These are phyloP conservation scores for Theobroma cacao DNA, from an alignment of 345 rosid genomes.

Conservation along the genomic window DNA sequence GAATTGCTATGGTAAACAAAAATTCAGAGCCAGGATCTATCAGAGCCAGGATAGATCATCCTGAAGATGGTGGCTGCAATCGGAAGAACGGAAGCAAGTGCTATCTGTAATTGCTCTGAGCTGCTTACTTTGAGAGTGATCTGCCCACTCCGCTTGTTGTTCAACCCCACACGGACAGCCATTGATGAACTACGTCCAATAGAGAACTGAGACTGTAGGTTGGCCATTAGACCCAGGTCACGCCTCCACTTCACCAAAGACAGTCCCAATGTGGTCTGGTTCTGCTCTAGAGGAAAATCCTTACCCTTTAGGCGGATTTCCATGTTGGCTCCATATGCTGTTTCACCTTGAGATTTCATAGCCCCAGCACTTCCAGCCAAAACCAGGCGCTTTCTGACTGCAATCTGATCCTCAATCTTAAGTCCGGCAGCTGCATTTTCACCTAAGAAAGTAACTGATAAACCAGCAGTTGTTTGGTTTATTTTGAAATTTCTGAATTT, in stretches of 20 bases:
- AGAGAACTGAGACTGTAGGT: conserved; percentile 40
- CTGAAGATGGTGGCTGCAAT: conserved; percentile 26
- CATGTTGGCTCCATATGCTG: conserved; percentile 38
- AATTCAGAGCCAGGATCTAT: background rate
- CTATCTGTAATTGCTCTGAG: conserved; percentile 35
- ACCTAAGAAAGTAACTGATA: conserved; percentile 30
- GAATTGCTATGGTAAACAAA: background rate
- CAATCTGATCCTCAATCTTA: conserved; percentile 40
- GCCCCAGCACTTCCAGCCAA: conserved; percentile 38
- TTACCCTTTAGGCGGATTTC: conserved; percentile 32
- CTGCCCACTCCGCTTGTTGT: conserved; percentile 40
- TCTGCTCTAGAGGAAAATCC: conserved; percentile 33
- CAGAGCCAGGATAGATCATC: conserved; percentile 17
- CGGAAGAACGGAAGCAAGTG: conserved; percentile 35
- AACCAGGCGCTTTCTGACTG: conserved; percentile 27
- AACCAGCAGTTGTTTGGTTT: conserved; percentile 36
- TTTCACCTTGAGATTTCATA: conserved; percentile 24
- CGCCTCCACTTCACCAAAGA: conserved; percentile 39
- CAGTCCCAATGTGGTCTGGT: conserved; percentile 32
- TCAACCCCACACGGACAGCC: conserved; percentile 37
- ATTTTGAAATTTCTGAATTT: conserved; percentile 26
- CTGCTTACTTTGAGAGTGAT: conserved; percentile 41
- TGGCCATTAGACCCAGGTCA: conserved; percentile 31
- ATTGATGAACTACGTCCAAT: conserved; percentile 32
- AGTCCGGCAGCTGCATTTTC: conserved; percentile 36